These are phyloP conservation scores for Exophiala xenobiotica DNA, from an alignment of 2,329 filamentous ascomycete species.

Conservation along the genomic window DNA sequence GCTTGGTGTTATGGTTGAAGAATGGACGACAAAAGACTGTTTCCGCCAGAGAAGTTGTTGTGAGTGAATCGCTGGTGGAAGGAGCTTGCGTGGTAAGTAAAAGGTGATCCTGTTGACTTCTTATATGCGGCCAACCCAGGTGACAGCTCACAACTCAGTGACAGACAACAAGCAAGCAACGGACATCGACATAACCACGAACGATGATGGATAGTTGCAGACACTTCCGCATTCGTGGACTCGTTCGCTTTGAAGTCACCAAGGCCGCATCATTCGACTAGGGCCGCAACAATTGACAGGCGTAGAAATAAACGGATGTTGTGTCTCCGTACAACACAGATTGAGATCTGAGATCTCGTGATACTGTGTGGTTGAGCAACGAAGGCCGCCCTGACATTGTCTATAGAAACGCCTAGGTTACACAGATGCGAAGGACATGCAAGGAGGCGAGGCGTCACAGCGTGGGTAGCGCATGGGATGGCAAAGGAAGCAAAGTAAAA, in stretches of 20 bases:
- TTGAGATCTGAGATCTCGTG: slow-evolving; percentile 28
- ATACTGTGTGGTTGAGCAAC: slow-evolving; percentile 21
- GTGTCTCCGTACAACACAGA: slow-evolving; percentile 17
- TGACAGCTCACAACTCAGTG: slow-evolving; percentile 8
- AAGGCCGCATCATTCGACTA: slow-evolving; percentile 23
- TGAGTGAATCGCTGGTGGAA: slow-evolving; percentile 6
- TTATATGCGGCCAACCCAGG: slow-evolving; percentile 16
- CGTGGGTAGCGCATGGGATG: slow-evolving; percentile 25
- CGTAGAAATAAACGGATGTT: slow-evolving; percentile 13
- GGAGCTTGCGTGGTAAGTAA: slow-evolving; percentile 3
- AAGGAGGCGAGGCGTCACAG: slow-evolving; percentile 17
- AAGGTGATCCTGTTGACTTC: slow-evolving; percentile 1
- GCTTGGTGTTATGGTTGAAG: background rate
- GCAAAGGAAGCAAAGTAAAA: slow-evolving; percentile 22
- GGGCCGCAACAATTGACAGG: slow-evolving; percentile 21
- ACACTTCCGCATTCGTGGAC: slow-evolving; percentile 20
- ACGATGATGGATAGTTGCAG: slow-evolving; percentile 24
- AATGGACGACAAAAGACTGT: no score
- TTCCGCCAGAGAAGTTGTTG: background rate
- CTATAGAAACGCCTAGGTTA: slow-evolving; percentile 21
- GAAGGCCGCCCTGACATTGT: slow-evolving; percentile 24
- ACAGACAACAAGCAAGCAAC: slow-evolving; percentile 11
- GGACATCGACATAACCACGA: slow-evolving; percentile 10
- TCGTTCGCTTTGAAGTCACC: slow-evolving; percentile 14
- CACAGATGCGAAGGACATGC: slow-evolving; percentile 17